Evolutionary conservation across 2,329 filamentous ascomycete genomes (phyloP).

Genomic region (Sarocladiaceae sp.): DNA sequence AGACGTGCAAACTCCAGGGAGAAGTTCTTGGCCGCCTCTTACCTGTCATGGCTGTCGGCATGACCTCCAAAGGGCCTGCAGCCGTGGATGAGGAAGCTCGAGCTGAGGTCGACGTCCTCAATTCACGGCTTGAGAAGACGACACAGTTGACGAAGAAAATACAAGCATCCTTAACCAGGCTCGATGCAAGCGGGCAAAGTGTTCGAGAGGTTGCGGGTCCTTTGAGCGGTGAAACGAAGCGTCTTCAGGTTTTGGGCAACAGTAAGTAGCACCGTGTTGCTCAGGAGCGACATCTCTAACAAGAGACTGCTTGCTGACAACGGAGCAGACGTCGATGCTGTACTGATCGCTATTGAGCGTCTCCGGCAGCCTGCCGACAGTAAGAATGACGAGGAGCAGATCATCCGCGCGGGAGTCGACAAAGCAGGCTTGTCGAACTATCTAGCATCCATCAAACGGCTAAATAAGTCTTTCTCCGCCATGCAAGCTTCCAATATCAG

Average conservation of each 20-base stretch:
- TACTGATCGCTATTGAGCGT: constrained; percentile 82
- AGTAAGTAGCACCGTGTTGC: constrained; percentile 54
- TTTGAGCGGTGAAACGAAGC: constrained; percentile 87
- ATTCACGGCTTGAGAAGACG: constrained; percentile 81
- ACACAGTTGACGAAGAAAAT: constrained; percentile 94
- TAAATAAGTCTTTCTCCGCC: constrained; percentile 78
- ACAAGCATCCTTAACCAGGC: constrained; percentile 74
- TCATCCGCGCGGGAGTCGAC: constrained; percentile 83
- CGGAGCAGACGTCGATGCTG: constrained; percentile 70
- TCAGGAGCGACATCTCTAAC: too few relatives aligned
- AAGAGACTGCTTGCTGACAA: constrained; percentile 12
- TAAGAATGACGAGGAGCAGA: constrained; percentile 85
- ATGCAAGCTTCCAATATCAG: constrained; percentile 88
- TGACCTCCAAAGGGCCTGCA: constrained; percentile 39
- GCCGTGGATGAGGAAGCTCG: constrained; percentile 63
- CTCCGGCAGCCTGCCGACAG: constrained; percentile 89
- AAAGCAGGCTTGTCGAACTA: constrained; percentile 80
- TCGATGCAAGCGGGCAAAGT: constrained; percentile 85
- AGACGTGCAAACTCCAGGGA: too few relatives aligned
- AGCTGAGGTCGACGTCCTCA: constrained; percentile 67
- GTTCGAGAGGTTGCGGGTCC: constrained; percentile 90
- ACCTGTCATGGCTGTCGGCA: constrained; percentile 47
- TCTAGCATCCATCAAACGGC: constrained; percentile 81
- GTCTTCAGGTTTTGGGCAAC: constrained; percentile 77
- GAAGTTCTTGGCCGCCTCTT: not conserved